Evolutionary conservation across 345 rosid genomes (phyloP), one percentile per base, ranked within the genome.

Genomic region (Populus nigra): DNA sequence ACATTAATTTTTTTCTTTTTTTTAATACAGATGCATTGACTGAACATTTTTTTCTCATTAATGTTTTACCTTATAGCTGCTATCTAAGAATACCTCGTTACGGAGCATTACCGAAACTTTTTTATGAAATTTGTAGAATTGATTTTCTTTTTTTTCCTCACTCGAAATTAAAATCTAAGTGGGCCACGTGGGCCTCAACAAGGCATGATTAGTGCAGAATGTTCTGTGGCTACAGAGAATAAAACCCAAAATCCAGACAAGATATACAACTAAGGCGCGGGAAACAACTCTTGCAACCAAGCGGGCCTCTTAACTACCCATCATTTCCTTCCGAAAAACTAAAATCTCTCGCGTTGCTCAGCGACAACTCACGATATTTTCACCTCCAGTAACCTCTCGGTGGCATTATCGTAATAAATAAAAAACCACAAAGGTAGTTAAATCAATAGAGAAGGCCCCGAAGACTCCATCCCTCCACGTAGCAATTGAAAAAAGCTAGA

Each of bases 401-500:
- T 67, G 70, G 70, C 39, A 0, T 5, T 29, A 2, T 18, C 3
- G 86, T 57, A 80, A 80, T 75, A 77, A 78, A 38, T 1, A 0
- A 0, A 0, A 33, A 73, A 78, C 0, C 9, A 8, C 1, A 22
- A 77, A 82, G 90, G 66, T 6, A 55, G 2, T 49, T 47, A 18
- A 43, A 39, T 5, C 7, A 3, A 1, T 20, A 78, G 57, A 35
- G 38, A 47, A 82, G 25, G 65, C 39, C 80, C 61, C 82, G 80
- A 75, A 74, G 85, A 81, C 81, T 77, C 86, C 80, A 69, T 79
- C 69, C 43, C 62, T 62, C 39, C 71, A 43, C 7, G 63, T 43
- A 22, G 71, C 27, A 77, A 75, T 77, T 73, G 81, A 33, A 65
- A 83, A 85, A 85, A 83, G 84, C 73, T 65, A 17, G 41, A 61